Base-by-base conservation (phyloP, 2,329 filamentous ascomycete species). In the Xylaria sp. region DNA sequence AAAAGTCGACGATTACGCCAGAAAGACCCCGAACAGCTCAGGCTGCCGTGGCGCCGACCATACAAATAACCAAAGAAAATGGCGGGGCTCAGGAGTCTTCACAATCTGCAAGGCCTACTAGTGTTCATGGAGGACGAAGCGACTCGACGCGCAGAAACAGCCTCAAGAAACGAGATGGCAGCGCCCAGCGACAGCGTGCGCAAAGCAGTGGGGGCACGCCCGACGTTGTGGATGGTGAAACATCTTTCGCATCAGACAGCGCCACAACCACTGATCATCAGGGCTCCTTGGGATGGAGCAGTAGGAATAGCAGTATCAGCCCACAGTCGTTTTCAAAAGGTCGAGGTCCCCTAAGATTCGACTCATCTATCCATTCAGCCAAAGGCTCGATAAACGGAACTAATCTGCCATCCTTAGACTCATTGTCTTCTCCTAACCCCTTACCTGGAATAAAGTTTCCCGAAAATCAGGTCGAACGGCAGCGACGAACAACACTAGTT, bases 1-100 rank as follows among this genome's bases (percentile, higher is more conserved):
- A 74, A 29, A 73, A 67, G 44, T 62, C 71, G 73, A 51, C 75
- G 69, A n/a, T 71, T 43, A 37, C 56, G n/a, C 58, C 68, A 9
- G 72, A 74, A 33, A 73, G 78, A 44, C 79, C 79, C n/a, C 75
- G 75, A 52, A 80, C 83, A 3, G 77, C 78, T 10, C 80, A 81
- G 62, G 83, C 80, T 5, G 66, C 71, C 2, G 72, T 82, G 17
- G 79, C 85, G 46, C 92, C 92, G 1, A 83, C 87, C 1, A 93
- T 96, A 63, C 90, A 95, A 58, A 84, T 96, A 25, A 95, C 88
- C 0, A 85, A 86, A 60, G 90, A 92, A 58, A 83, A 77, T 68
- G 84, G 77, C 58, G 78, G 75, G 67, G 71, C 66, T 56, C 74
- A 69, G 68, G 81, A 80, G 23, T 65, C 69, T 23, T 70, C 73